A percentile compares a stretch with the other conserved stretches of the same genome.
Evolutionary conservation across 345 rosid genomes (phyloP).

Genomic region (Moricandia arvensis): DNA sequence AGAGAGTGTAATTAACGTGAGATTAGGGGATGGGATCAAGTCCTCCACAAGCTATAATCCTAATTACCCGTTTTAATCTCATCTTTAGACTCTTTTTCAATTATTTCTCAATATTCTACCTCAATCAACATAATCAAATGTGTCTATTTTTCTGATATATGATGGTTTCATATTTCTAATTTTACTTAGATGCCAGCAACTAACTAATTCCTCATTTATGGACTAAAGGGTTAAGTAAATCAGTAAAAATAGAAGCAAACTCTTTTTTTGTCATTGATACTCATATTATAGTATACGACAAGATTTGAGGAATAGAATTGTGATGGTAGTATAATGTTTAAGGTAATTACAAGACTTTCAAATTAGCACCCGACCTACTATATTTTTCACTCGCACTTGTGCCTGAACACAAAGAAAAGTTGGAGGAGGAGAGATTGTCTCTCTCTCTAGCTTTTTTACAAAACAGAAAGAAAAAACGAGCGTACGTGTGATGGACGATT

Average conservation of each 20-base stretch:
- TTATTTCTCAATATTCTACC: background rate
- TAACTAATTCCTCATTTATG: constrained; percentile 29
- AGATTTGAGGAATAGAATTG: constrained; percentile 21
- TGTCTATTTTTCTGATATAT: background rate
- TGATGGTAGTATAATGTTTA: constrained; percentile 11
- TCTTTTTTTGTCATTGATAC: background rate
- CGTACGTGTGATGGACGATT: constrained; percentile 73
- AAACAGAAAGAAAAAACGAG: constrained; percentile 27
- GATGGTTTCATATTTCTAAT: background rate
- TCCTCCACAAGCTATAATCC: constrained; percentile 25
- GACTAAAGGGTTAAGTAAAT: constrained; percentile 11
- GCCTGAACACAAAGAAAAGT: constrained; percentile 21
- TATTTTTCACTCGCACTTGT: constrained; percentile 32
- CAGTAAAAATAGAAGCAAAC: background rate
- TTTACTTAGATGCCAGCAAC: constrained; percentile 7
- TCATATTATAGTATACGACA: background rate
- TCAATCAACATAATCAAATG: background rate
- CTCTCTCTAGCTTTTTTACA: constrained; percentile 53
- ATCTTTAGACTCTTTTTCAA: constrained; percentile 5
- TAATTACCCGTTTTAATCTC: constrained; percentile 5
- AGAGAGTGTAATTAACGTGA: constrained; percentile 36
- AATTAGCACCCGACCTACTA: constrained; percentile 16
- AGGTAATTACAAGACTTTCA: background rate
- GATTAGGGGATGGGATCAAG: constrained; percentile 38
- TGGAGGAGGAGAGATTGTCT: constrained; percentile 46